These are phyloP conservation scores for Coemansia sp. DNA, from an alignment of 192 early-diverging fungal species.

Conservation along the genomic window DNA sequence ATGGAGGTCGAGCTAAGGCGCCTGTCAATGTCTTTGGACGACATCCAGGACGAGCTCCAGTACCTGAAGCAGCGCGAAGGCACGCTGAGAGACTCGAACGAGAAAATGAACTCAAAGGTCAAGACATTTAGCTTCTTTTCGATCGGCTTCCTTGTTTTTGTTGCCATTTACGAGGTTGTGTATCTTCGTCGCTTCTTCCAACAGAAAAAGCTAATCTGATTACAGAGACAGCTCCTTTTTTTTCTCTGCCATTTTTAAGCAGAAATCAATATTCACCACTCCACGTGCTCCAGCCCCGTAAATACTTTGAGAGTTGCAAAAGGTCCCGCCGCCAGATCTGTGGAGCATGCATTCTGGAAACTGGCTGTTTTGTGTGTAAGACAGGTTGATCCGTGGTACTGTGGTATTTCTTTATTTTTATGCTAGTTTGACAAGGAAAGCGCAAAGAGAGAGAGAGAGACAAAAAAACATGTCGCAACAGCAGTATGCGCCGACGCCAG, in stretches of 20 bases:
- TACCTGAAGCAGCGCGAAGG: slow-evolving; percentile 77
- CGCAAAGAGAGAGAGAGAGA: neutral
- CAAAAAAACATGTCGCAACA: neutral
- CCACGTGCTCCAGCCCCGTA: slow-evolving; percentile 17
- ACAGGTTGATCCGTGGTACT: neutral
- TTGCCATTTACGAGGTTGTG: slow-evolving; percentile 75
- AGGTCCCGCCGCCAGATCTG: too few relatives aligned
- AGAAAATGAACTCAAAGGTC: slow-evolving; percentile 89
- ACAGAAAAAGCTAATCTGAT: slow-evolving; percentile 80
- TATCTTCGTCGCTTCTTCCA: slow-evolving; percentile 88
- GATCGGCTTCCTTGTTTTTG: slow-evolving; percentile 68
- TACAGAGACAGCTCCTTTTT: neutral
- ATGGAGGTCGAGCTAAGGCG: slow-evolving; percentile 85
- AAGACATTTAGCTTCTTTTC: slow-evolving; percentile 67
- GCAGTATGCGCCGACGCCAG: neutral
- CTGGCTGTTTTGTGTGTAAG: neutral
- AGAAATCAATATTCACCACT: neutral
- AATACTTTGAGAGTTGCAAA: neutral
- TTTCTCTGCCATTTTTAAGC: neutral
- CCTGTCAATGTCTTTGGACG: slow-evolving; percentile 72
- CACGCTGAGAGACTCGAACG: slow-evolving; percentile 86
- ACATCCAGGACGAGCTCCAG: slow-evolving; percentile 84
- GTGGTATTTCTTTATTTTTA: neutral
- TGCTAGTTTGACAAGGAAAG: slow-evolving; percentile 1
- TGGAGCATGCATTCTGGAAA: neutral